phyloP scores from a whole-genome alignment of 306 rosid genomes.

The Mimosa bimucronata region DNA sequence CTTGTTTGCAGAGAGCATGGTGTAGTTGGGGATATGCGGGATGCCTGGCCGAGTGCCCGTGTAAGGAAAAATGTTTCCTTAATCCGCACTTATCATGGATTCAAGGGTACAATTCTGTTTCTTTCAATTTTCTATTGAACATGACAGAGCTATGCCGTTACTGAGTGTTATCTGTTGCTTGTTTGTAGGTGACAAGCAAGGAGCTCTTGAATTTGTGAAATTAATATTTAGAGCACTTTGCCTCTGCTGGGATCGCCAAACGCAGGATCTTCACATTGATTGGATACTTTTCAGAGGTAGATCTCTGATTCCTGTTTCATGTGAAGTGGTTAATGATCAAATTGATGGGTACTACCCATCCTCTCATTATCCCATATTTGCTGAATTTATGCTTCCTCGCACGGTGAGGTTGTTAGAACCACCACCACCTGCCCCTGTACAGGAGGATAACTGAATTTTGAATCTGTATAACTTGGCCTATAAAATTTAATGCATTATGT shows the following conservation, averaged over 20 bases:
- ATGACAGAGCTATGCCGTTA: conserved; percentile 23
- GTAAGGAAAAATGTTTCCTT: conserved; percentile 85
- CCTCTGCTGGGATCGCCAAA: conserved; percentile 99
- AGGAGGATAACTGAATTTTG: conserved; percentile 61
- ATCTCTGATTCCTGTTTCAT: conserved; percentile 84
- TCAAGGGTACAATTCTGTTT: conserved; percentile 66
- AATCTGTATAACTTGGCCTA: conserved; percentile 30
- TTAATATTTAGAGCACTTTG: conserved; percentile 91
- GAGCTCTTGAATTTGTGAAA: conserved; percentile 86
- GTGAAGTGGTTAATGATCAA: conserved; percentile 89
- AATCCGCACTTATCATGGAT: conserved; percentile 93
- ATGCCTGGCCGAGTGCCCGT: conserved; percentile 92
- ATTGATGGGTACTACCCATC: conserved; percentile 90
- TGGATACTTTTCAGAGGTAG: conserved; percentile 99
- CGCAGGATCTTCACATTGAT: conserved; percentile 94
- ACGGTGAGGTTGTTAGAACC: conserved; percentile 77
- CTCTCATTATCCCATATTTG: conserved; percentile 86
- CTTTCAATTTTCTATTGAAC: conserved; percentile 22
- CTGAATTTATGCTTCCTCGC: conserved; percentile 97
- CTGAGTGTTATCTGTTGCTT: conserved; percentile 18
- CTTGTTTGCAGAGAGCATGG: conserved; percentile 85
- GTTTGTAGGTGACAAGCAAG: conserved; percentile 88
- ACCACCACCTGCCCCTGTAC: conserved; percentile 39
- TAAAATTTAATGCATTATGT: conserved; percentile 23
- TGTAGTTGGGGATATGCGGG: conserved; percentile 97